phyloP scores from a whole-genome alignment of 345 rosid genomes.

The Syzygium oleosum region DNA sequence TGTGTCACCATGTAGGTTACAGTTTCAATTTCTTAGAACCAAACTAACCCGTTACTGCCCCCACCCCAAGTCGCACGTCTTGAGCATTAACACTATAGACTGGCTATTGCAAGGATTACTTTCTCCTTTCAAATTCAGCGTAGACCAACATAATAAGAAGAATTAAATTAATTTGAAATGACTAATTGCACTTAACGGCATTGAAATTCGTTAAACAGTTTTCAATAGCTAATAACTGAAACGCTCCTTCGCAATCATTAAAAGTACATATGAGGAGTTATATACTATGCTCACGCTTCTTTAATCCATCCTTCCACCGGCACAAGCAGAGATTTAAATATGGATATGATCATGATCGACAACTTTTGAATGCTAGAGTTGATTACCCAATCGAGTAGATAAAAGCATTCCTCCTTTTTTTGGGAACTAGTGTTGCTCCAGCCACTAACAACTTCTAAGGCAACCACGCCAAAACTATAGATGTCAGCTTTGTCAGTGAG shows the following conservation, averaged over 20 bases:
- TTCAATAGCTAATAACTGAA: background rate
- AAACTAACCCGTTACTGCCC: background rate
- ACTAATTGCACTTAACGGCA: background rate
- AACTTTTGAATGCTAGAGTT: background rate
- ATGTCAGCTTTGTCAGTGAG: constrained; percentile 26
- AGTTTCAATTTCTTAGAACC: background rate
- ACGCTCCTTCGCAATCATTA: background rate
- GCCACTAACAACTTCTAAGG: constrained; percentile 19
- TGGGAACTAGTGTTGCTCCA: constrained; percentile 6
- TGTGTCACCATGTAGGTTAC: background rate
- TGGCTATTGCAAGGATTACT: background rate
- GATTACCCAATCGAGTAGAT: constrained; percentile 27
- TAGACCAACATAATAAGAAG: background rate
- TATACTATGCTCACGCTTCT: background rate
- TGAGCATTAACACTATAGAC: background rate
- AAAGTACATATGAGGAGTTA: background rate
- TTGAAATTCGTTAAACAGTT: background rate
- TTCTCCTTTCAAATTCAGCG: background rate
- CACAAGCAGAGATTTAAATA: background rate
- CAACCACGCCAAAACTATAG: constrained; percentile 24
- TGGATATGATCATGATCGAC: background rate
- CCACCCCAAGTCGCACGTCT: background rate
- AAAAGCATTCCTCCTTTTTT: background rate
- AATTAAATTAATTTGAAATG: background rate
- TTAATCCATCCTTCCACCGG: background rate